Evolutionary conservation across 2,329 filamentous ascomycete genomes (phyloP).

Genomic region (Eutypa lata): DNA sequence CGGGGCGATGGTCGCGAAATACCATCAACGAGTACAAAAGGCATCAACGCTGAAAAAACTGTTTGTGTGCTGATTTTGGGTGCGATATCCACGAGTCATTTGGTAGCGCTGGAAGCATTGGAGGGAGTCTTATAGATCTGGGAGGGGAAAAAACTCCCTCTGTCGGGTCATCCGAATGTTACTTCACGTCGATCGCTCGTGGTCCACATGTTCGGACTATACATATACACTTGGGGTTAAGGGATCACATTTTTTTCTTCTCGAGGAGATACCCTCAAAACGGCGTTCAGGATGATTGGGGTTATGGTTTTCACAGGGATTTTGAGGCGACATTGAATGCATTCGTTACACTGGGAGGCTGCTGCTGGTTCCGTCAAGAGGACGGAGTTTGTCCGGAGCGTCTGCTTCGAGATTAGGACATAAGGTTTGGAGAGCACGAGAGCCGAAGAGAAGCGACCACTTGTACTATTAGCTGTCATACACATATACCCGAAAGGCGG

Average conservation of each 20-base stretch:
- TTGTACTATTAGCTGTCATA: conserved; percentile 23
- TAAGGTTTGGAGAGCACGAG: conserved; percentile 12
- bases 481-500: conserved; percentile 23
- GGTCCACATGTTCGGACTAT: conserved; percentile 15
- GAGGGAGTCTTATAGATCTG: conserved; percentile 24
- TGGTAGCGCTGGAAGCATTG: conserved; percentile 24
- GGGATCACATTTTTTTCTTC: conserved; percentile 14
- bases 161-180: conserved; percentile 19
- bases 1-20: conserved; percentile 4
- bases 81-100: conserved; percentile 20
- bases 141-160: conserved; percentile 19
- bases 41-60: conserved; percentile 5
- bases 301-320: conserved; percentile 5
- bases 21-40: conserved; percentile 15
- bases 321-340: conserved; percentile 13
- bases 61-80: conserved; percentile 17
- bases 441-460: conserved; percentile 13
- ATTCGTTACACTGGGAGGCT: conserved; percentile 16
- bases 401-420: not conserved
- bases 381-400: conserved; percentile 9
- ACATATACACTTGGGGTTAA: conserved; percentile 14
- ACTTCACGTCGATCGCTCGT: conserved; percentile 23
- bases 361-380: conserved; percentile 7
- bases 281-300: conserved; percentile 25
- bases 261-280: conserved; percentile 30